Base-by-base conservation (phyloP, 768 basidiomycete species). In the Trichaptum fuscoviolaceum region DNA sequence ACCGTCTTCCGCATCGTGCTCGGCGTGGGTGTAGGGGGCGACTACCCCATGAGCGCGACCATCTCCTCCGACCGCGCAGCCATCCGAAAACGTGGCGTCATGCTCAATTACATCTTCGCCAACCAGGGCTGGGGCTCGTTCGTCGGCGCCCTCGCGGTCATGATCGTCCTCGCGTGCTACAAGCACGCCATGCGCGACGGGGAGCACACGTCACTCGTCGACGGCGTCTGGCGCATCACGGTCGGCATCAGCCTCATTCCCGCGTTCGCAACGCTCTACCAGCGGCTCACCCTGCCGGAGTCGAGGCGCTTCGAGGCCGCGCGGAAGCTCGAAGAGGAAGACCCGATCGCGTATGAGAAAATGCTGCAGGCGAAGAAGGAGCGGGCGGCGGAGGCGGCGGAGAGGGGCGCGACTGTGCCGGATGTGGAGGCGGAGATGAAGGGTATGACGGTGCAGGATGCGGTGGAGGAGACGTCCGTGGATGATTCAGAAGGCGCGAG, bases 61-160 rank as follows among this genome's bases (percentile, higher is more conserved):
- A 79, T 91, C 66, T 84, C 88, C 12, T 84, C 84, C 7, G 91
- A 93, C 70, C 82, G 89, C 17, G 82, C 90, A 7, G 83, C 83
- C 68, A 72, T 91, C 52, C 80, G 84, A 42, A 86, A 89, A 35
- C 83, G 89, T 18, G 91, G 91, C 0, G 88, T 87, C 0, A 81
- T 93, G 76, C 81, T 93, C n/a, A 81, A 87, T 24, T 91, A 89
- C 72, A 89, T 91, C 70, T 92, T 91, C 70, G 81, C 88, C 0
- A 88, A 87, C 73, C 65, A 92, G 74, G 91, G 91, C 12, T 92
- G 90, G 89, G 91, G 92, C 30, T 85, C 81, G 57, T 81, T 93
- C 65, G 71, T 85, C 36, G 91, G 89, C 8, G 81, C 82, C 61
- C 73, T 92, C 67, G 81, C 81, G 25, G 86, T 85, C 6, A 83